These are phyloP conservation scores for Boletus edulis DNA, from an alignment of 768 basidiomycete species.

Conservation along the genomic window DNA sequence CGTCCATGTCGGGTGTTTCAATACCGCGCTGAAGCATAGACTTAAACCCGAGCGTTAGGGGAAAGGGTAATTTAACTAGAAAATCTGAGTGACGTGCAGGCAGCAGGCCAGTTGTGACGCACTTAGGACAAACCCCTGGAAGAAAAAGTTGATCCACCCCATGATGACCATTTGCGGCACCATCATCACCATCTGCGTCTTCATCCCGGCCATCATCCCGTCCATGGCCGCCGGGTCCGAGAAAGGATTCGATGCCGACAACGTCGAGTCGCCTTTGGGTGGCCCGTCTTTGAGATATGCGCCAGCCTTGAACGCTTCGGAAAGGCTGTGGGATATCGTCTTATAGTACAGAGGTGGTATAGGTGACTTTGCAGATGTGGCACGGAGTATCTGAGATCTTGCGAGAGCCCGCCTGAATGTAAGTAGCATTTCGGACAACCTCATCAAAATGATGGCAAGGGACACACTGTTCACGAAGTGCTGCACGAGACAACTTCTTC, in stretches of 20 bases:
- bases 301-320: conserved; percentile 68
- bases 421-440: background rate
- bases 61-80: conserved; percentile 94
- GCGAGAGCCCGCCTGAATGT: conserved; percentile 64
- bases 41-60: conserved; percentile 94
- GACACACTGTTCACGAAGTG: conserved; percentile 90
- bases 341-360: conserved; percentile 72
- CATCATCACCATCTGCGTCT: conserved; percentile 99
- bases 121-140: conserved; percentile 98
- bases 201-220: conserved; percentile 98
- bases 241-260: conserved; percentile 75
- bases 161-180: conserved; percentile 98
- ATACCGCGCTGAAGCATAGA: conserved; percentile 97
- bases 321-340: conserved; percentile 72
- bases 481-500: conserved; percentile 72
- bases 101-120: conserved; percentile 35
- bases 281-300: conserved; percentile 86
- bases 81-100: background rate
- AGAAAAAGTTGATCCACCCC: conserved; percentile 99
- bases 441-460: conserved; percentile 2
- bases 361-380: conserved; percentile 78
- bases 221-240: conserved; percentile 93
- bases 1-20: conserved; percentile 95
- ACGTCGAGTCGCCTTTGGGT: conserved; percentile 58
- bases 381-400: conserved; percentile 81